Base-by-base conservation (phyloP, 2,329 filamentous ascomycete species). In the Aspergillus fijiensis region DNA sequence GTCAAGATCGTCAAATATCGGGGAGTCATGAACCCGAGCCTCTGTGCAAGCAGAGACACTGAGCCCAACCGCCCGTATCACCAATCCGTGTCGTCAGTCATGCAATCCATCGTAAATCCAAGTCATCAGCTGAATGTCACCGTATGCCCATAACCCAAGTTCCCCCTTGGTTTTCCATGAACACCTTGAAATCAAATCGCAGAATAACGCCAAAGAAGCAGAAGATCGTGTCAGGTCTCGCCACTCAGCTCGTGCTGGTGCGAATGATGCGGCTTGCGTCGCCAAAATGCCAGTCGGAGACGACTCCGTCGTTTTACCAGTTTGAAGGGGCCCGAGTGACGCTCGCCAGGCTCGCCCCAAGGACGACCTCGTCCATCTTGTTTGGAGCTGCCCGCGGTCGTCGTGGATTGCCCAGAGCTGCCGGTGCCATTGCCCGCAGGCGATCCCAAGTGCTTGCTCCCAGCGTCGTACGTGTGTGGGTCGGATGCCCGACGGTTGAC, bases 251-350 rank as follows among this genome's bases (percentile, higher is more conserved):
- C 72, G 19, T 70, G 68, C 27, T 71, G 69, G 54, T 72, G 65
- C 31, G 59, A 63, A 60, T 65, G 66, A 55, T 75, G 69, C 25
- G 66, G 65, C 56, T 71, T 72, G 50, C 75, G 74, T 56, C 73
- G 75, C 76, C 76, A 78, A 51, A 78, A 78, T 33, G 76, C 76
- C 57, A 78, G 67, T 45, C 76, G 73, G 49, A 78, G 67, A 14
- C 76, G 73, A 58, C 76, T 78, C 51, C 72, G 69, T 19, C 72
- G 70, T 60, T 77, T 77, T 14, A 72, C 71, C 48, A 77, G 65
- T 54, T 66, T 65, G n/a, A 69, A 70, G 27, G 59, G 57, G 2
- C 57, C 29, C 29, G 60, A 60, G 23, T 69, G 68, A 59, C 63
- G 63, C 29, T 61, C 63, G 12, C 59, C 51, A 25, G 64, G 59